Conservation (phyloP, 768 basidiomycete species). For the Hygrophorus russula region DNA sequence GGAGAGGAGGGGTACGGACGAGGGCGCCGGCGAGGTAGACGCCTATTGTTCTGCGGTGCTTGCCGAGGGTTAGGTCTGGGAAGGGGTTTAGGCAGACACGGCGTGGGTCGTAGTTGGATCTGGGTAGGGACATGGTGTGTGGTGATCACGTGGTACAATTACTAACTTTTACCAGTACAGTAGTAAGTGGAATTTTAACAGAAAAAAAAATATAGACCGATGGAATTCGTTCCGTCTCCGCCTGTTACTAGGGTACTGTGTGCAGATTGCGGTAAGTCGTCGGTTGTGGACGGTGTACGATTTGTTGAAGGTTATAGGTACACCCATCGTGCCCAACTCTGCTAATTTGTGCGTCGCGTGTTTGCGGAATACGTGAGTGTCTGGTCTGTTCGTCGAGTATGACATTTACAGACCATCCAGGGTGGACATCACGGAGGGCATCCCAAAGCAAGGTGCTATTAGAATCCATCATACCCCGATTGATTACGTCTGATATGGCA, state of each 20-base stretch:
- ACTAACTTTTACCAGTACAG: no score
- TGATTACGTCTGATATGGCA: neutral
- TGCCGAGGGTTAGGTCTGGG: conserved; percentile 64
- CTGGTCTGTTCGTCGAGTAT: neutral
- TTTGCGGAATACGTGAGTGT: conserved; percentile 68
- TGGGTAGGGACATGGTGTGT: conserved; percentile 57
- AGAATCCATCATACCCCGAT: neutral
- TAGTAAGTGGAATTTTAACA: no score
- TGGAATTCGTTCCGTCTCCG: conserved; percentile 73
- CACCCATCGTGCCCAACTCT: conserved; percentile 82
- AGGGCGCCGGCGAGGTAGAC: conserved; percentile 89
- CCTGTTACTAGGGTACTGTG: conserved; percentile 78
- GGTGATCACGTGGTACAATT: no score
- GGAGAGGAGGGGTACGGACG: conserved; percentile 37
- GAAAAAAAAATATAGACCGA: conserved; percentile 19
- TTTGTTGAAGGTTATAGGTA: conserved; percentile 32
- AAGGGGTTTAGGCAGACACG: conserved; percentile 83
- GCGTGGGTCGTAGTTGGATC: conserved; percentile 74
- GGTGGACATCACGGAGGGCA: conserved; percentile 96
- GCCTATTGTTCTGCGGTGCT: conserved; percentile 71
- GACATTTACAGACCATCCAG: conserved; percentile 23
- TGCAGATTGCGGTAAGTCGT: conserved; percentile 68
- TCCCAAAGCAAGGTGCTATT: conserved; percentile 78
- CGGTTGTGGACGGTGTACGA: conserved; percentile 1
- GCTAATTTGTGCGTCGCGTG: conserved; percentile 89